Conservation (phyloP, 2,329 filamentous ascomycete genomes). For the Aspergillus sp. region DNA sequence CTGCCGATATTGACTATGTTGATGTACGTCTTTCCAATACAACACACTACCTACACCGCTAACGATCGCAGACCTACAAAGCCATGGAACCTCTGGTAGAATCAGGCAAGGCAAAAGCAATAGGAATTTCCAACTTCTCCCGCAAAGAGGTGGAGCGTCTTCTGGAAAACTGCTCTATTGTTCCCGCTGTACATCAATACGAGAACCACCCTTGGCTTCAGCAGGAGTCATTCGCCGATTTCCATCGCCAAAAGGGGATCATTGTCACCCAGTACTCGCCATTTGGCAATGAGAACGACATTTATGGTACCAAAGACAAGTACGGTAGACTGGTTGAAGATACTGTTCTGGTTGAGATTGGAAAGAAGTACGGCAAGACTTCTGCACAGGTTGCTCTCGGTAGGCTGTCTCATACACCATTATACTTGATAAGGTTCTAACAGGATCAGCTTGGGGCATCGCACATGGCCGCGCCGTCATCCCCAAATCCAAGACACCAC, state of each 20-base stretch:
- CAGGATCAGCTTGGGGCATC: constrained; percentile 40
- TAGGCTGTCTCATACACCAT: background rate
- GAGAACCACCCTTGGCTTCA: constrained; percentile 21
- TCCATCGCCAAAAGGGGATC: constrained; percentile 13
- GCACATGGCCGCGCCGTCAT: constrained; percentile 40
- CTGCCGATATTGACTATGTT: constrained; percentile 38
- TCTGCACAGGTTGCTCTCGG: constrained; percentile 16
- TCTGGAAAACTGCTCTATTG: constrained; percentile 31
- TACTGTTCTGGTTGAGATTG: constrained; percentile 11
- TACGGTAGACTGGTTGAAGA: constrained; percentile 17
- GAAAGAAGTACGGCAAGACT: constrained; percentile 17
- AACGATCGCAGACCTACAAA: constrained; percentile 32
- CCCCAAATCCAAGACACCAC: constrained; percentile 37
- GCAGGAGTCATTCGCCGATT: constrained; percentile 12
- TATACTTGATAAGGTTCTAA: background rate
- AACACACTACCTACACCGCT: background rate
- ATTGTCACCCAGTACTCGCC: constrained; percentile 16
- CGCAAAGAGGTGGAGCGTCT: constrained; percentile 39
- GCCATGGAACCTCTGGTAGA: constrained; percentile 34
- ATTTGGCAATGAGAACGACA: constrained; percentile 36
- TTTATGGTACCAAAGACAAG: constrained; percentile 35
- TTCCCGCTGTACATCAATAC: constrained; percentile 20
- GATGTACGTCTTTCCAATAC: constrained; percentile 18
- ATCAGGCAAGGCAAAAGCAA: constrained; percentile 35
- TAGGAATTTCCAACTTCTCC: constrained; percentile 45